Conservation (phyloP, 2,329 filamentous ascomycete genomes). For the Trichophyton verrucosum region DNA sequence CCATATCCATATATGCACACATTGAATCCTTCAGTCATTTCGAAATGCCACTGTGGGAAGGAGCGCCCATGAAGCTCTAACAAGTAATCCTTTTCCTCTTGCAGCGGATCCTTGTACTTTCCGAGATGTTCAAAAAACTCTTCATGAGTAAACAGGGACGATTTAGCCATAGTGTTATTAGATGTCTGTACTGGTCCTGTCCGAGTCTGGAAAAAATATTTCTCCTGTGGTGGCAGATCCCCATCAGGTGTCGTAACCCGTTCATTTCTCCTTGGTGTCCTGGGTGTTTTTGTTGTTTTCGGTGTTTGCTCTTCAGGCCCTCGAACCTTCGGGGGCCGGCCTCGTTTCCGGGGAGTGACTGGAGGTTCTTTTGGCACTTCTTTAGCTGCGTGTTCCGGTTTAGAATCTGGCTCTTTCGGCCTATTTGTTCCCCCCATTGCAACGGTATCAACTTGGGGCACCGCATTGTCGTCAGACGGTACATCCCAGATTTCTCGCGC, state of each 20-base stretch:
- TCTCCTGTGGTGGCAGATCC: constrained; percentile 74
- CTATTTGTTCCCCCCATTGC: constrained; percentile 28
- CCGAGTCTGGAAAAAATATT: constrained; percentile 87
- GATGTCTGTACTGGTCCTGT: constrained; percentile 73
- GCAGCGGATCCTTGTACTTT: constrained; percentile 55
- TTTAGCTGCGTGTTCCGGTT: constrained; percentile 14
- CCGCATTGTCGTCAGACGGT: constrained; percentile 20
- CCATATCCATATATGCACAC: constrained; percentile 88
- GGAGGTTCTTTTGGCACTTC: constrained; percentile 16
- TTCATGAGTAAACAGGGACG: constrained; percentile 73
- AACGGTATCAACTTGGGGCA: constrained; percentile 18
- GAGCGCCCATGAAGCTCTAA: constrained; percentile 63
- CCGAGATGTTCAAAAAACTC: constrained; percentile 69
- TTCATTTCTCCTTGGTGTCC: constrained; percentile 30
- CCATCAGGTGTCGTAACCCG: constrained; percentile 67
- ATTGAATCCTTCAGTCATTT: constrained; percentile 74
- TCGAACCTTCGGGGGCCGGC: constrained; percentile 16
- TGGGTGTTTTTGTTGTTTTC: constrained; percentile 19
- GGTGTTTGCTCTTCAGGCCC: not conserved
- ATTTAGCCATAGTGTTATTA: constrained; percentile 64
- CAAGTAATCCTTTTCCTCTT: constrained; percentile 56
- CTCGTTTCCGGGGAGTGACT: constrained; percentile 17
- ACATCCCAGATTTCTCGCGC: constrained; percentile 54
- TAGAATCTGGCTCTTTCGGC: constrained; percentile 14
- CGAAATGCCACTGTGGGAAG: constrained; percentile 87